A percentile compares a stretch with the other conserved stretches of the same genome.
Conservation (phyloP, 2,329 filamentous ascomycete genomes). For the Claviceps pazoutovae region DNA sequence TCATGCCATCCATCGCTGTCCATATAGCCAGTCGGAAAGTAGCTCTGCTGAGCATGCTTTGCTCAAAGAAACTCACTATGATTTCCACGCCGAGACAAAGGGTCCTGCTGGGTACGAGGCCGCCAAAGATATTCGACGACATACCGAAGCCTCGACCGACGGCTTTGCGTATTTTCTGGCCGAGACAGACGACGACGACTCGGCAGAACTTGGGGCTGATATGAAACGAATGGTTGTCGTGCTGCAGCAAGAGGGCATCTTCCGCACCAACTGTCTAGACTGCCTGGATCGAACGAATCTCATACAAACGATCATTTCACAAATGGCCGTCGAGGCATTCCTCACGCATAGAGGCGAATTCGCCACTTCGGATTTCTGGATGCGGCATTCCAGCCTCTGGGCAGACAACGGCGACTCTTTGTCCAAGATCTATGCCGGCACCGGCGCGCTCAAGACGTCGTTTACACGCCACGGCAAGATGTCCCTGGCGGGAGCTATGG, state of each 20-base stretch:
- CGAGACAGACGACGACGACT: slow-evolving; percentile 47
- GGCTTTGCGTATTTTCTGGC: slow-evolving; percentile 87
- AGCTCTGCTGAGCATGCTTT: slow-evolving; percentile 55
- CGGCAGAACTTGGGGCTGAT: slow-evolving; percentile 24
- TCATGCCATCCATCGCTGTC: slow-evolving; percentile 60
- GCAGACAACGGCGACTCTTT: slow-evolving; percentile 92
- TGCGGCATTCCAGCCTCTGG: slow-evolving; percentile 85
- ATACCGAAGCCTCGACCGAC: slow-evolving; percentile 67
- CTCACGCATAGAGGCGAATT: slow-evolving; percentile 56
- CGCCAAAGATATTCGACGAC: slow-evolving; percentile 67
- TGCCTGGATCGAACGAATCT: slow-evolving; percentile 92
- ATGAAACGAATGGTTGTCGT: slow-evolving; percentile 47
- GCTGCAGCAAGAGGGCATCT: slow-evolving; percentile 87
- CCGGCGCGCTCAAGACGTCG: slow-evolving; percentile 86
- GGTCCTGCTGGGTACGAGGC: slow-evolving; percentile 79
- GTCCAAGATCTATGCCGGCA: slow-evolving; percentile 92
- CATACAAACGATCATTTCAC: slow-evolving; percentile 89
- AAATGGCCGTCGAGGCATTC: slow-evolving; percentile 82
- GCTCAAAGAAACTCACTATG: slow-evolving; percentile 73
- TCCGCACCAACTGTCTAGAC: slow-evolving; percentile 90
- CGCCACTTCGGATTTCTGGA: slow-evolving; percentile 73
- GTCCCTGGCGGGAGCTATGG: slow-evolving; percentile 82
- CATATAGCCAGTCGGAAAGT: slow-evolving; percentile 47
- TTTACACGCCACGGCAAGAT: slow-evolving; percentile 93
- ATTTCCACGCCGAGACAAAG: slow-evolving; percentile 91